Conservation (phyloP, 345 rosid species). For the Luvunga scandens region DNA sequence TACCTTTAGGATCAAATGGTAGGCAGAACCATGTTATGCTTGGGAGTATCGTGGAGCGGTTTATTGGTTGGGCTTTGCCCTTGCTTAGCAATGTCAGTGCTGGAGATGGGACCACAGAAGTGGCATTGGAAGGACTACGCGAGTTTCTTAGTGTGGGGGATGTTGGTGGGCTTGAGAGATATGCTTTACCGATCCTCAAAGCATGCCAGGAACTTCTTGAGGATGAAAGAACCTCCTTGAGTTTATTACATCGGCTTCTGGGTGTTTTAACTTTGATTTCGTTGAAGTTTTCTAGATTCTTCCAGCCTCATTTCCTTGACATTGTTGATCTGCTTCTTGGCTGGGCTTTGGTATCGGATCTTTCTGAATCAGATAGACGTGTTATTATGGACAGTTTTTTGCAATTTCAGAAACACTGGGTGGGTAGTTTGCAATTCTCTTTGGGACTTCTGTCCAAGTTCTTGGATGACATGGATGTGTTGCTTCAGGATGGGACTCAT, state of each 20-base stretch:
- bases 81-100: constrained; percentile 66
- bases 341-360: constrained; percentile 88
- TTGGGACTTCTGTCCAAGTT: constrained; percentile 73
- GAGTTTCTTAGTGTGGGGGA: constrained; percentile 82
- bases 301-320: constrained; percentile 90
- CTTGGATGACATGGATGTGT: constrained; percentile 77
- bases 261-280: constrained; percentile 70
- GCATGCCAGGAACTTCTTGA: constrained; percentile 85
- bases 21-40: constrained; percentile 79
- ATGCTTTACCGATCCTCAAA: constrained; percentile 69
- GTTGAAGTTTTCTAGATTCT: constrained; percentile 60
- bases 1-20: constrained; percentile 62
- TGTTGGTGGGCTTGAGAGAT: constrained; percentile 72
- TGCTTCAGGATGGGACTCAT: constrained; percentile 70
- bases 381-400: constrained; percentile 79
- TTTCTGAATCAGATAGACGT: constrained; percentile 63
- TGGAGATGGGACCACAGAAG: constrained; percentile 58
- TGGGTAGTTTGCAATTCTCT: constrained; percentile 75
- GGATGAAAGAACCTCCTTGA: constrained; percentile 87
- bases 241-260: constrained; percentile 58
- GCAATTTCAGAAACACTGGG: constrained; percentile 97
- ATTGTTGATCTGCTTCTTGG: constrained; percentile 92
- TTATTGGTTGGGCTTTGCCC: constrained; percentile 80
- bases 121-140: constrained; percentile 69
- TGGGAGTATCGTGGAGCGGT: constrained; percentile 69